phyloP scores from a whole-genome alignment of 2,329 filamentous ascomycete species.

The Claviceps sp. region DNA sequence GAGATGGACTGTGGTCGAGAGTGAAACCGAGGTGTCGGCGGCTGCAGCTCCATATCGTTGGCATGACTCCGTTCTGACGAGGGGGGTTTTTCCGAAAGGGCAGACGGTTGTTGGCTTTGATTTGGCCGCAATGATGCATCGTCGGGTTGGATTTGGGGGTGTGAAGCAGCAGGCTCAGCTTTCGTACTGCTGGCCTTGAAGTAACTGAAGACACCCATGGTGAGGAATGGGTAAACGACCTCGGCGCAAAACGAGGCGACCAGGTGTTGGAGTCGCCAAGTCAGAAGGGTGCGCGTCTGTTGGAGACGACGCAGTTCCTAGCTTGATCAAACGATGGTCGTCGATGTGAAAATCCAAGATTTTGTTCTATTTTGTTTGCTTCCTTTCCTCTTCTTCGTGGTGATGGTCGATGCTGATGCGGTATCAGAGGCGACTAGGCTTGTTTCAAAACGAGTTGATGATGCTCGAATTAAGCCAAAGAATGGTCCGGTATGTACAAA shows the following conservation, averaged over 20 bases:
- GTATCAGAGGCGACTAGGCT: not conserved
- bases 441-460: not conserved
- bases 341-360: too few relatives aligned
- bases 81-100: conserved; percentile 24
- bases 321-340: too few relatives aligned
- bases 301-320: too few relatives aligned
- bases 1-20: conserved; percentile 27
- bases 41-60: conserved; percentile 35
- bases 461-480: not conserved
- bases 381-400: not conserved
- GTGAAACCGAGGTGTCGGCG: conserved; percentile 26
- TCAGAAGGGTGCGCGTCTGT: not conserved
- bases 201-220: conserved; percentile 49
- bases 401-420: not conserved
- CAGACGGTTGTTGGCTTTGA: conserved; percentile 13
- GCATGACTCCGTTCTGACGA: conserved; percentile 13
- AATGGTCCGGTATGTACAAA: not conserved
- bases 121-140: conserved; percentile 10
- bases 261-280: not conserved
- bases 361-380: not conserved
- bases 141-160: conserved; percentile 7
- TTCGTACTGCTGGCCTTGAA: conserved; percentile 36
- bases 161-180: conserved; percentile 5
- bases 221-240: conserved; percentile 5
- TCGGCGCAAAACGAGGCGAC: not conserved